These are phyloP conservation scores for Pyrenophora seminiperda DNA, from an alignment of 2,329 filamentous ascomycete genomes.

Conservation along the genomic window DNA sequence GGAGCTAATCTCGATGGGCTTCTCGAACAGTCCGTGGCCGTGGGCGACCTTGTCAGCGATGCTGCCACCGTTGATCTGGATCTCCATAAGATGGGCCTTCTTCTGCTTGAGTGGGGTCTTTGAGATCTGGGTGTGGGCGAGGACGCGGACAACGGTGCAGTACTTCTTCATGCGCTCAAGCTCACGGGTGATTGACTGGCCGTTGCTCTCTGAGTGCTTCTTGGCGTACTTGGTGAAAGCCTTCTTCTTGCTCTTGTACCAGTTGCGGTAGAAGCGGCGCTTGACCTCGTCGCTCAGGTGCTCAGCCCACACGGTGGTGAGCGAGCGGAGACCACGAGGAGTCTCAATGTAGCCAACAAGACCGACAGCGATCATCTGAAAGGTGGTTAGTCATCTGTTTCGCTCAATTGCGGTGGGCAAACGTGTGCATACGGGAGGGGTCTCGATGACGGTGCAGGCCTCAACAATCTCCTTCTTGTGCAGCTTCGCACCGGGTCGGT, in stretches of 20 bases:
- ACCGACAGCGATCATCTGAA: slow-evolving; percentile 98
- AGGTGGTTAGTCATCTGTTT: slow-evolving; percentile 35
- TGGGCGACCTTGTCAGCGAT: slow-evolving; percentile 96
- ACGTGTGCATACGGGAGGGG: slow-evolving; percentile 68
- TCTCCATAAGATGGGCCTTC: slow-evolving; percentile 99
- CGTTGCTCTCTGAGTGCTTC: slow-evolving; percentile 96
- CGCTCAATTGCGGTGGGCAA: slow-evolving; percentile 59
- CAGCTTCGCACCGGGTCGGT: slow-evolving; percentile 98
- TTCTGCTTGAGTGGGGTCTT: slow-evolving; percentile 99
- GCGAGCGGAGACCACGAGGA: slow-evolving; percentile 96
- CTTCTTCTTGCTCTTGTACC: slow-evolving; percentile 99
- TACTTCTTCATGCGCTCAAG: slow-evolving; percentile 99
- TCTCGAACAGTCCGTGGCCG: slow-evolving; percentile 96
- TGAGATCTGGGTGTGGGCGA: slow-evolving; percentile 99
- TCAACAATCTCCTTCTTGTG: slow-evolving; percentile 74
- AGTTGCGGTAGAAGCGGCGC: slow-evolving; percentile 99
- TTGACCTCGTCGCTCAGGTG: slow-evolving; percentile 98
- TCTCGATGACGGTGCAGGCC: slow-evolving; percentile 51
- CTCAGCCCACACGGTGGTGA: slow-evolving; percentile 99
- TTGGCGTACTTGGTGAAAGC: slow-evolving; percentile 99
- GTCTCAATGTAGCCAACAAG: slow-evolving; percentile 99
- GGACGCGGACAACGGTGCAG: slow-evolving; percentile 98
- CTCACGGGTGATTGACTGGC: slow-evolving; percentile 90
- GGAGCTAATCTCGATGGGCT: slow-evolving; percentile 88
- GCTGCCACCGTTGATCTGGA: slow-evolving; percentile 98